Evolutionary conservation across 176 grass and related monocot species (phyloP), one percentile per base, ranked within the genome.

Genomic region (Aegilops longissima): DNA sequence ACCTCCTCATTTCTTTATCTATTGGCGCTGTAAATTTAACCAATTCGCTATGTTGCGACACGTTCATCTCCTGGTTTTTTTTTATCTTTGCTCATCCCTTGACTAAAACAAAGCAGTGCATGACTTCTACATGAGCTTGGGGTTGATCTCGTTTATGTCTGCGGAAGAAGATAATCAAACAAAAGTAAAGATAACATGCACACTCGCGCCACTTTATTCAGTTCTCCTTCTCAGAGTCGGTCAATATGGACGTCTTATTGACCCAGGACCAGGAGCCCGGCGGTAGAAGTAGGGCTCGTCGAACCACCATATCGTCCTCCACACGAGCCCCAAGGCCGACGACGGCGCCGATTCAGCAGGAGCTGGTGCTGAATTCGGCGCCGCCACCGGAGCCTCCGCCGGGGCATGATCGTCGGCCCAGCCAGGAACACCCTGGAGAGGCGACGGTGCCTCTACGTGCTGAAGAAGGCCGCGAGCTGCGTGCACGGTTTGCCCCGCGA

Each of bases 261-360:
- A 52, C 8, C 73, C 73, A 52, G 73, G 73, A 20, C 44, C 44
- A 31, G 73, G 73, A 20, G 16, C 45, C 13, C 14, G 25, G 25
- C 73, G 25, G 73, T 76, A 76, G 2, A 27, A 14, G 42, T 49
- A 29, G 73, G 73, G 73, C 73, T 76, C 45, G 73, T 76, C 45
- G 16, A 76, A 52, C 73, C 44, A 54, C 73, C 73, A 76, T 4
- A 76, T 76, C 73, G 17, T 76, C 45, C 73, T 76, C 73, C 73
- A 76, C 73, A 76, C 12, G 42, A 49, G 7, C 45, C 73, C 73
- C 16, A 52, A 0, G 44, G 4, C 73, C 25, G 25, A 31, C 25
- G 73, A 10, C 2, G 73, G 0, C 45, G 0, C 73, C 4, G 45
- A 54, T 20, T 16, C 45, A 14, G 25, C 16, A 31, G 73, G 45